Base-by-base conservation (phyloP, 1,284 basidiomycete species). In the Ceratobasidium papillatum region DNA sequence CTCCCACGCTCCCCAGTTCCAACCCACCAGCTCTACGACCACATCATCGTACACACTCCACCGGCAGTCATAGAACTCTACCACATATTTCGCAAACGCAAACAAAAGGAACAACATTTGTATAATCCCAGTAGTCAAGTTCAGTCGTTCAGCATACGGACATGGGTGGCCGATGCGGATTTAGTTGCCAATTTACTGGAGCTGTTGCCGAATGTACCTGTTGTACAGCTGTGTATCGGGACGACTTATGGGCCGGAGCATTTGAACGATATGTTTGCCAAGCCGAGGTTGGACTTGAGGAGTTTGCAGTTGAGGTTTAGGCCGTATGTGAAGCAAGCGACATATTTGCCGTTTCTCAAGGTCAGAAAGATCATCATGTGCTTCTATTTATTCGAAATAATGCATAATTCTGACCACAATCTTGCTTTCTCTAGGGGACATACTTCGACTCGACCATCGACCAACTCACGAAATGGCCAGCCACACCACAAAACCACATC, bases 341-440 rank as follows among this genome's bases (percentile, higher is more conserved):
- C 86, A 3, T 92, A 92, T 79, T 86, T 87, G 77, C 90, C 90
- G 69, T 92, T 92, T 79, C 85, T 90, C 32, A 88, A 87, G 36
- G 71, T 69, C n/a, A n/a, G n/a, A n/a, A n/a, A 41, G 17, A 32
- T 47, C 30, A 4, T 22, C 8, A 36, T 36, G 9, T 19, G 17
- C 32, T 52, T 59, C 56, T 19, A 59, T 34, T n/a, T n/a, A n/a
- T n/a, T n/a, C n/a, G n/a, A n/a, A n/a, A n/a, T n/a, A n/a, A n/a
- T n/a, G n/a, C n/a, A n/a, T n/a, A n/a, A n/a, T n/a, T n/a, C n/a
- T n/a, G n/a, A n/a, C n/a, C n/a, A n/a, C n/a, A n/a, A n/a, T n/a
- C n/a, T n/a, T n/a, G n/a, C n/a, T n/a, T n/a, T n/a, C n/a, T n/a
- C n/a, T n/a, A 77, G 87, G 91, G 91, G 19, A 85, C 87, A 52